These are phyloP conservation scores for Pichia eremophila DNA, from an alignment of 805 yeast species.

Conservation along the genomic window DNA sequence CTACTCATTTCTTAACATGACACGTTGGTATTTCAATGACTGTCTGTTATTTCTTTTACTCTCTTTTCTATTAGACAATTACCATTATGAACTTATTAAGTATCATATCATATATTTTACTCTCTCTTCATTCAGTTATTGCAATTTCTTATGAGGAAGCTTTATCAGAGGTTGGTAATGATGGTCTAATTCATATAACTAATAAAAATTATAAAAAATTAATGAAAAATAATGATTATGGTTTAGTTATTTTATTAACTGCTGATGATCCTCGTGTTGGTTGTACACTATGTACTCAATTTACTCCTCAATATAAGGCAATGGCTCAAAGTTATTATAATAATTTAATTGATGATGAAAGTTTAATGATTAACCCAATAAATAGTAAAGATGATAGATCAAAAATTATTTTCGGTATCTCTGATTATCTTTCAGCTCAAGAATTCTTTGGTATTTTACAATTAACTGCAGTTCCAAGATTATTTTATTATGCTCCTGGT, in stretches of 20 bases:
- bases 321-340: constrained; percentile 51
- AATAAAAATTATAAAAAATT: constrained; percentile 50
- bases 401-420: constrained; percentile 54
- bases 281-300: constrained; percentile 64
- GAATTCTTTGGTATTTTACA: constrained; percentile 41
- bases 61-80: no score
- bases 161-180: constrained; percentile 6
- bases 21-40: no score
- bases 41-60: no score
- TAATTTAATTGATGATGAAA: constrained; percentile 25
- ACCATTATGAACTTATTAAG: no score
- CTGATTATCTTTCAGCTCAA: constrained; percentile 59
- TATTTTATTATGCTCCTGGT: constrained; percentile 32
- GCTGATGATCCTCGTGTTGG: constrained; percentile 67
- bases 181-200: constrained; percentile 28
- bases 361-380: constrained; percentile 43
- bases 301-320: constrained; percentile 53
- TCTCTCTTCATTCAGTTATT: constrained; percentile 6
- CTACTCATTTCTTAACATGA: no score
- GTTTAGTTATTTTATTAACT: constrained; percentile 58
- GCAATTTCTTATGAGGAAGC: constrained; percentile 16
- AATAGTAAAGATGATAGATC: constrained; percentile 27
- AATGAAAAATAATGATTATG: constrained; percentile 55
- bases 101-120: not conserved
- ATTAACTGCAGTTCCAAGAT: constrained; percentile 70